Evolutionary conservation across 176 grass and related monocot species (phyloP), one percentile per base, ranked within the genome.

Genomic region (Urochloa ruziziensis): DNA sequence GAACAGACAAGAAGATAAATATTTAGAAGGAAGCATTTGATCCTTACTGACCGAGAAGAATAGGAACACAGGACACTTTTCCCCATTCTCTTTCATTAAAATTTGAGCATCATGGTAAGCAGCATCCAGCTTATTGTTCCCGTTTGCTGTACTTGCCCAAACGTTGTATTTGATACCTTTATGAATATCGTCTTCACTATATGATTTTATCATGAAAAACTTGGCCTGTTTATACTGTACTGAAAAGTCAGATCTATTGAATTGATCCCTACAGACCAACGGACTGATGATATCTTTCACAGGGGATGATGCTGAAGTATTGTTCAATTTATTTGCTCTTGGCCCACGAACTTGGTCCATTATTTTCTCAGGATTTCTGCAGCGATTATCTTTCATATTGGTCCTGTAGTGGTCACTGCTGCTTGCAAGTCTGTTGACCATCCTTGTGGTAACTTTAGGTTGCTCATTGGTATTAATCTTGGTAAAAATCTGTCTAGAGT

Each of bases 191-290:
- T 94, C 91, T 88, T 97, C 90, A 80, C 92, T 94, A 60, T 83
- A 94, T 23, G 95, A 97, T 44, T 97, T 94, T 70, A 97, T 97
- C 85, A 97, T 89, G 56, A 94, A 94, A 84, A 97, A 97, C 67
- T 83, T 97, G 67, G 95, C 95, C 52, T 89, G 87, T 14, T 82
- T 72, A 69, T 94, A 92, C 29, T 89, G 83, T 57, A 92, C 78
- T 77, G 67, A 25, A 54, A 97, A 94, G 40, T 97, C 88, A 17
- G 65, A 71, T 74, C 66, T 80, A 61, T 97, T 94, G 80, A 87
- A 94, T 32, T 94, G 85, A 36, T 92, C 80, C 52, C 68, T 88
- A 67, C 49, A 30, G 76, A 89, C 51, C 80, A 88, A 72, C 10
- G 84, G 67, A 77, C 77, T 89, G 28, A 48, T 1, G 18, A 77